phyloP scores from a whole-genome alignment of 345 rosid species.

The Corchorus capsularis region DNA sequence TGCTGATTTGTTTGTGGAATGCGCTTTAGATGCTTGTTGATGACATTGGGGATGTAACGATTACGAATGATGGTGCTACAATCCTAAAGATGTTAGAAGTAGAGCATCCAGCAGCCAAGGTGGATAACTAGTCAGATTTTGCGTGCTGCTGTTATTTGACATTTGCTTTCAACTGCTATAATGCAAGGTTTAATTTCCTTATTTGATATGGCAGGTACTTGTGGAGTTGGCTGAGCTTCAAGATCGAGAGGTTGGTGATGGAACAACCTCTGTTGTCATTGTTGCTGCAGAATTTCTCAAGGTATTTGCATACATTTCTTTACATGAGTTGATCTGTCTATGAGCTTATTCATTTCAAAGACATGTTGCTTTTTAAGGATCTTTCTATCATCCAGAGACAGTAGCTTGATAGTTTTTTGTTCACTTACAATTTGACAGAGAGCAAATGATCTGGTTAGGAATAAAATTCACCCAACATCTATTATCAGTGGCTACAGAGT shows the following conservation, averaged over 20 bases:
- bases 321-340: background rate
- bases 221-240: slow-evolving; percentile 99
- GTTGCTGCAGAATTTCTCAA: slow-evolving; percentile 89
- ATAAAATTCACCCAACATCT: slow-evolving; percentile 96
- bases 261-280: slow-evolving; percentile 94
- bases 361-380: background rate
- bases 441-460: slow-evolving; percentile 94
- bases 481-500: slow-evolving; percentile 95
- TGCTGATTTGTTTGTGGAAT: slow-evolving; percentile 1
- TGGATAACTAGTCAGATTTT: slow-evolving; percentile 21
- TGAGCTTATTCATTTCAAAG: background rate
- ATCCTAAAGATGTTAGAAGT: slow-evolving; percentile 93
- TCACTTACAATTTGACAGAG: slow-evolving; percentile 52
- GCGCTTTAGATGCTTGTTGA: slow-evolving; percentile 83
- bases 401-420: slow-evolving; percentile 10
- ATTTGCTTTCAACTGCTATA: background rate
- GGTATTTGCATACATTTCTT: slow-evolving; percentile 36
- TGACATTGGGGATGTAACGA: slow-evolving; percentile 94
- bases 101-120: slow-evolving; percentile 99
- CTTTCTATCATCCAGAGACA: background rate
- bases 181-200: background rate
- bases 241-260: slow-evolving; percentile 97
- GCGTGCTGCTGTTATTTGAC: background rate
- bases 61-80: slow-evolving; percentile 96
- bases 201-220: slow-evolving; percentile 57